Percentiles rank a stretch among this genome's conserved stretches.
Evolutionary conservation across 2,329 filamentous ascomycete species (phyloP).

Genomic region (Pseudogymnoascus sp.): DNA sequence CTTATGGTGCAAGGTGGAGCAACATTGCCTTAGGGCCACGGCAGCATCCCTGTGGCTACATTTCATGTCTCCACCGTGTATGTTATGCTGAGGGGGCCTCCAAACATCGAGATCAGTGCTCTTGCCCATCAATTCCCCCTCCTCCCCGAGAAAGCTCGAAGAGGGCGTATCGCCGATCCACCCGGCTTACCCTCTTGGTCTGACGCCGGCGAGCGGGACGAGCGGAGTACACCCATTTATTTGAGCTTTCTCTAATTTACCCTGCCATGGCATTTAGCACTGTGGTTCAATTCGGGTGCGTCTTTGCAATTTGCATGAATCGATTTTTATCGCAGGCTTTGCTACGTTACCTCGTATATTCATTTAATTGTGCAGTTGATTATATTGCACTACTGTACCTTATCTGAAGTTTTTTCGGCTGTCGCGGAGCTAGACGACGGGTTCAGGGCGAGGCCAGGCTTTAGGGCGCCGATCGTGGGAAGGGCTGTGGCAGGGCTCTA

Average conservation of each 20-base stretch:
- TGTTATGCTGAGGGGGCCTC: not conserved
- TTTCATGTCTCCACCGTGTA: not conserved
- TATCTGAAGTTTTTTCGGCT: constrained; percentile 1
- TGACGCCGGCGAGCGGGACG: not conserved
- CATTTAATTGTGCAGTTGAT: not conserved
- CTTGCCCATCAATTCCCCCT: not conserved
- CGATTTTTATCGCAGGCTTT: not conserved
- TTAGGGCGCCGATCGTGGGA: not conserved
- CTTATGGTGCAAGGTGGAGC: not conserved
- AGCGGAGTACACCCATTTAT: not conserved
- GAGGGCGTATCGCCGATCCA: not conserved
- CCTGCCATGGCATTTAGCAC: not conserved
- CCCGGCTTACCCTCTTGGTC: not conserved
- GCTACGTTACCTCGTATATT: not conserved
- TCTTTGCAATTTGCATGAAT: not conserved
- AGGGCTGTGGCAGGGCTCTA: not conserved
- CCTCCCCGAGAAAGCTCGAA: not conserved
- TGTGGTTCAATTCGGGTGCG: not conserved
- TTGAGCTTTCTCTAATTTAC: not conserved
- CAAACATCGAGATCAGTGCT: not conserved
- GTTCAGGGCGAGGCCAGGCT: not conserved
- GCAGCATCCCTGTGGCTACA: constrained; percentile 3
- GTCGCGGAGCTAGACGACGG: not conserved
- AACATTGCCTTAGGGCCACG: constrained; percentile 3
- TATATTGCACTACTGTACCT: constrained; percentile 7